phyloP scores from a whole-genome alignment of 129 eudicot genomes.

The Centella asiatica region DNA sequence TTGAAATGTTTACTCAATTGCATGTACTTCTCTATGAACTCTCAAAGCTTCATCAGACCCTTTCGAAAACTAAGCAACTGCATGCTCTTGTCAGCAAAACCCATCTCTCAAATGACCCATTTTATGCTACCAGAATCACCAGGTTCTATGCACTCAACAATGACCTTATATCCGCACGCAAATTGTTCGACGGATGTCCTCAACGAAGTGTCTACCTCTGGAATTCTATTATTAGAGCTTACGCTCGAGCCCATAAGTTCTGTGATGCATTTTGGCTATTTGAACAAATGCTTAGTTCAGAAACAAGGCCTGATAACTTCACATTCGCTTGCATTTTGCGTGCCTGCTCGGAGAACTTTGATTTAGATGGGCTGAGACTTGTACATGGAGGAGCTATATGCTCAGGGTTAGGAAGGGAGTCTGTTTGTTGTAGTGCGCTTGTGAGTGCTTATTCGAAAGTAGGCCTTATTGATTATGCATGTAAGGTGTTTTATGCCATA shows the following conservation, averaged over 20 bases:
- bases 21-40: conserved; percentile 39
- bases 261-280: conserved; percentile 40
- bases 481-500: conserved; percentile 38
- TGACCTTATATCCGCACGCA: conserved; percentile 51
- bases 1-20: conserved; percentile 31
- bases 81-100: conserved; percentile 55
- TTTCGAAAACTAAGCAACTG: conserved; percentile 40
- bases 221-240: conserved; percentile 83
- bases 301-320: conserved; percentile 55
- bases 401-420: conserved; percentile 35
- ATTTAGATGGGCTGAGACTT: conserved; percentile 28
- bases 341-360: conserved; percentile 41
- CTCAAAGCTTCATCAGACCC: conserved; percentile 38
- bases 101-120: conserved; percentile 51
- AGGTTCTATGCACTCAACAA: conserved; percentile 56
- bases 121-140: conserved; percentile 54
- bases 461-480: conserved; percentile 43
- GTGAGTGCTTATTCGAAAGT: conserved; percentile 65
- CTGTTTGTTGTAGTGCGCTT: conserved; percentile 56
- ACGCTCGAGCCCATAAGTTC: conserved; percentile 47
- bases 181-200: conserved; percentile 62
- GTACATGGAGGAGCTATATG: conserved; percentile 55
- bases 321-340: conserved; percentile 69
- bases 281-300: conserved; percentile 37
- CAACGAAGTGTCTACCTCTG: conserved; percentile 52